These are phyloP conservation scores for Ajuga chamaepitys DNA, from an alignment of 257 asterid genomes.

Conservation along the genomic window DNA sequence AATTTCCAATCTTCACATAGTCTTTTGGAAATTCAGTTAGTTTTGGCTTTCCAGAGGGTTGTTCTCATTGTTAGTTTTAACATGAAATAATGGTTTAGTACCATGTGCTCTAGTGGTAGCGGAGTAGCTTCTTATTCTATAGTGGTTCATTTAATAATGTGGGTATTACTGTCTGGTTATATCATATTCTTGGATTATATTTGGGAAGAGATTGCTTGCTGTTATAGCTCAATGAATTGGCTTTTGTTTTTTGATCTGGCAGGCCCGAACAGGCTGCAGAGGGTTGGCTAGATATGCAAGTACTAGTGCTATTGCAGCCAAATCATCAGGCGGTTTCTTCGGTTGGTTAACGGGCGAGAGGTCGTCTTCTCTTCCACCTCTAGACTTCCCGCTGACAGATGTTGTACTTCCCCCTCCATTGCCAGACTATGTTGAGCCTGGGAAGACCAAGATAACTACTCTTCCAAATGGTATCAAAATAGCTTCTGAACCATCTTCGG, in stretches of 20 bases:
- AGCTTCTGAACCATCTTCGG: constrained; percentile 79
- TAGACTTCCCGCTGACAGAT: constrained; percentile 69
- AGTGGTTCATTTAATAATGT: background rate
- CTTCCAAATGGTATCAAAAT: constrained; percentile 71
- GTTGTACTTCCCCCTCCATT: constrained; percentile 58
- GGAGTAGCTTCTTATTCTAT: background rate
- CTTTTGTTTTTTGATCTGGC: constrained; percentile 8
- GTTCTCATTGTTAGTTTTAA: background rate
- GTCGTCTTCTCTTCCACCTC: constrained; percentile 59
- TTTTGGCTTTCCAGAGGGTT: background rate
- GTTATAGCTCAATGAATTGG: background rate
- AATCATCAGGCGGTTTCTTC: constrained; percentile 64
- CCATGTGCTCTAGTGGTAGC: background rate
- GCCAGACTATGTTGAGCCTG: constrained; percentile 77
- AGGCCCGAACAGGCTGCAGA: constrained; percentile 47
- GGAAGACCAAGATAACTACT: constrained; percentile 59
- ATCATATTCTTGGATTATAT: background rate
- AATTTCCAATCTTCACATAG: background rate
- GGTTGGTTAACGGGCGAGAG: constrained; percentile 64
- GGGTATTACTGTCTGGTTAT: background rate
- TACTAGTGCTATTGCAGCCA: constrained; percentile 55
- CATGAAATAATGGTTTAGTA: background rate
- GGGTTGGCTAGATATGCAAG: constrained; percentile 62
- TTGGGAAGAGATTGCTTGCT: background rate
- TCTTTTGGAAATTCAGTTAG: background rate